Base-by-base conservation (phyloP, 345 rosid genomes). In the Populus deltoides region DNA sequence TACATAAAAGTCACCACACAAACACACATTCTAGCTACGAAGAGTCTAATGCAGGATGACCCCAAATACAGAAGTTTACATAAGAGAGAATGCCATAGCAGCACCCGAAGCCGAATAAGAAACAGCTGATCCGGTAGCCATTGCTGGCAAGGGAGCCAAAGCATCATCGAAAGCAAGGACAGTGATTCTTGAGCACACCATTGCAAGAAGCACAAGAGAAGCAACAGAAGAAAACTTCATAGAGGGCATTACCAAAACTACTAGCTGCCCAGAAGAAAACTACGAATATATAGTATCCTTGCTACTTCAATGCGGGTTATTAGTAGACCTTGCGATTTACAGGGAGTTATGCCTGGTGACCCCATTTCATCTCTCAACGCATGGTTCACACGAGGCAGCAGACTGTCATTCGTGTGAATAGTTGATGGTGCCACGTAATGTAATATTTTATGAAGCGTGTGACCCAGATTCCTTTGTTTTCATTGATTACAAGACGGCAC, bases 121-220 rank as follows among this genome's bases (percentile, higher is more conserved):
- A 13, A 29, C 53, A 31, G 63, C 75, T n/a, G 61, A 71, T 6
- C 75, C 75, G 13, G 75, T 29, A 31, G 63, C 75, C 75, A 71
- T 71, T 15, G 43, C 63, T 1, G 75, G 75, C 11, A 36, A 17
- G 7, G 75, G 75, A 47, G 62, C 63, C 39, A 33, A 5, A 16
- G 8, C 75, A 9, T 27, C 75, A 0, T 71, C 41, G 15, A 17
- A 29, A 6, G 63, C 61, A 25, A 22, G 22, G 12, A 31, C 74
- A 16, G 22, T 10, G 38, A 47, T 15, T 29, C 2, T 29, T 15
- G 27, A 27, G 74, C 74, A 49, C n/a, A 27, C 25, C 63, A 29
- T 17, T 17, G 73, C 73, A 25, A 27, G 62, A 27, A 45, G 39
- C 31, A 24, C 18, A 2, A 47, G 59, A 6, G 4, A 12, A 71